A percentile compares a stretch with the other conserved stretches of the same genome.
These are phyloP conservation scores for Encephalitozoon romaleae DNA, from an alignment of 371 early-diverging fungal genomes.

Conservation along the genomic window DNA sequence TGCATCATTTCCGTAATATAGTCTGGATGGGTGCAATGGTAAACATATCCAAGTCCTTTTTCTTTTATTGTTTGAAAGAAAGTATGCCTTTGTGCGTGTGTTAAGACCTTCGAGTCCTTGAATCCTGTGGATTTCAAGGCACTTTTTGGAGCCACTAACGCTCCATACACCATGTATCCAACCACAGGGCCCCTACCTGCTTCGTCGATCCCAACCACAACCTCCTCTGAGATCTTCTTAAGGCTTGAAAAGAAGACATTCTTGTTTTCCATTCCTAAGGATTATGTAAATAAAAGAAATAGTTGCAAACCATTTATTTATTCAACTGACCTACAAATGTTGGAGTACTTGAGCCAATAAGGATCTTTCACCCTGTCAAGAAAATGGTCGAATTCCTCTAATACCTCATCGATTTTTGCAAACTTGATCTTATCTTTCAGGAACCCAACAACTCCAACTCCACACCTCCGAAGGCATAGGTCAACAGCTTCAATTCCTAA, in stretches of 20 bases:
- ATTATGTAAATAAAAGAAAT: background rate
- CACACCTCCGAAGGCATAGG: conserved; percentile 2
- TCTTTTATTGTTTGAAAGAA: conserved; percentile 66
- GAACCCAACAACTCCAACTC: conserved; percentile 36
- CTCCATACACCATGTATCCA: conserved; percentile 63
- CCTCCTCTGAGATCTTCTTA: background rate
- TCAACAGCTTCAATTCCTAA: conserved; percentile 45
- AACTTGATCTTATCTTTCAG: conserved; percentile 17
- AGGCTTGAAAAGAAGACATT: conserved; percentile 11
- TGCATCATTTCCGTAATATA: conserved; percentile 55
- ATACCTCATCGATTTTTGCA: conserved; percentile 15
- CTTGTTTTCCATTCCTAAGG: background rate
- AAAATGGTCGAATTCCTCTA: conserved; percentile 25
- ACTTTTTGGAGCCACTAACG: conserved; percentile 18
- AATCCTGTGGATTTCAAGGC: background rate
- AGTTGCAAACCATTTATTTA: conserved; percentile 38
- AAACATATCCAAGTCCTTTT: conserved; percentile 66
- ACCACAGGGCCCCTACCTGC: conserved; percentile 96
- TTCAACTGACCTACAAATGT: conserved; percentile 42
- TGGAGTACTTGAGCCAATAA: conserved; percentile 37
- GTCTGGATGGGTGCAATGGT: conserved; percentile 40
- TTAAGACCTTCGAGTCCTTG: conserved; percentile 59
- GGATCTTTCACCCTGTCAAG: conserved; percentile 35
- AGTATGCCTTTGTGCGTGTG: conserved; percentile 65
- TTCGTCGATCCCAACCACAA: conserved; percentile 82